A percentile compares a stretch with the other conserved stretches of the same genome.
Evolutionary conservation across 208 protist species (phyloP).

Genomic region (Trypanosoma theileri): DNA sequence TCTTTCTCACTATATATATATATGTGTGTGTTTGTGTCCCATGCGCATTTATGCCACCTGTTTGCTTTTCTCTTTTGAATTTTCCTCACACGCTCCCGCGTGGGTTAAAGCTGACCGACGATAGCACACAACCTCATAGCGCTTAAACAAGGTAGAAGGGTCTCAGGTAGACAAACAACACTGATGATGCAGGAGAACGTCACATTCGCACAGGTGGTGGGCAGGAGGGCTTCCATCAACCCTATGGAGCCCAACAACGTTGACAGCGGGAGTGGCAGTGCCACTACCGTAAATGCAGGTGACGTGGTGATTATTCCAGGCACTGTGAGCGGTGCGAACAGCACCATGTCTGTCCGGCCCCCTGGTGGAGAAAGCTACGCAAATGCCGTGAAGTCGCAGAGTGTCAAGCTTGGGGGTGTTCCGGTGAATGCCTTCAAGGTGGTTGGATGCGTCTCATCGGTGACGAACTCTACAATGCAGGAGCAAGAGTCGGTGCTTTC

Average conservation of each 20-base stretch:
- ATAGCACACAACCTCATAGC: too few relatives aligned
- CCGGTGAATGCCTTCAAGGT: conserved; percentile 22
- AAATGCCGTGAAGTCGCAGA: conserved; percentile 36
- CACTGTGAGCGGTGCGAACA: not conserved
- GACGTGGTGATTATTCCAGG: not conserved
- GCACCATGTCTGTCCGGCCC: not conserved
- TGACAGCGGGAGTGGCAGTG: not conserved
- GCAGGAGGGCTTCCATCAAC: not conserved
- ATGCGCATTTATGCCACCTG: not conserved
- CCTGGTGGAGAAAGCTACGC: conserved; percentile 18
- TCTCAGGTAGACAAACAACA: not conserved
- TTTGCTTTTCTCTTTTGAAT: conserved; percentile 3
- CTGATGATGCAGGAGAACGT: conserved; percentile 3
- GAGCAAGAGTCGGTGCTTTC: conserved; percentile 34
- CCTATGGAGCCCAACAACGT: not conserved
- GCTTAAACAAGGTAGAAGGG: too few relatives aligned
- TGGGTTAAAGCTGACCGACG: too few relatives aligned
- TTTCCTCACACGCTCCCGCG: not conserved
- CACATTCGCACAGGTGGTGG: conserved; percentile 20
- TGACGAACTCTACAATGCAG: conserved; percentile 41
- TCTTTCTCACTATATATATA: not conserved
- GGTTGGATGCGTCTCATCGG: conserved; percentile 21
- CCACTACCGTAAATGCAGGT: not conserved
- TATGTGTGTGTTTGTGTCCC: not conserved
- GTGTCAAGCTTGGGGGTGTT: conserved; percentile 33